Percentiles rank a stretch among this genome's conserved stretches.
phyloP scores from a whole-genome alignment of 768 basidiomycete species.

The Agaricus bisporus region DNA sequence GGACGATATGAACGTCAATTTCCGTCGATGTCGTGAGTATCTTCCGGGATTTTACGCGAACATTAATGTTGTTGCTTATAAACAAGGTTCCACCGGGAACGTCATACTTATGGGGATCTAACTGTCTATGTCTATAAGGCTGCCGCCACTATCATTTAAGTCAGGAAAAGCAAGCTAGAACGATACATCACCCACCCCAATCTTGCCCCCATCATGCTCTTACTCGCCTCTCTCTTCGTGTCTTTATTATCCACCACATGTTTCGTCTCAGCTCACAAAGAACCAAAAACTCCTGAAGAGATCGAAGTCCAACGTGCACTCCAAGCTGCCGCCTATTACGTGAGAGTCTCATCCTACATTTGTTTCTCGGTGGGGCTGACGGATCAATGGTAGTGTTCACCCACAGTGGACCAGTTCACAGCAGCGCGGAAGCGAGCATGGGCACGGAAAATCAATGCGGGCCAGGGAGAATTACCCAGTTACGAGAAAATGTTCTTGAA shows the following conservation, averaged over 20 bases:
- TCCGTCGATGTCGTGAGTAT: too few species aligned
- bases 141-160: too few species aligned
- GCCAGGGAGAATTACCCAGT: constrained; percentile 28
- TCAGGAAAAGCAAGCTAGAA: too few species aligned
- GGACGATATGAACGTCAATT: too few species aligned
- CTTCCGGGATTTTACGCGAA: too few species aligned
- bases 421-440: constrained; percentile 41
- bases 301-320: constrained; percentile 41
- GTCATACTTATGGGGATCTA: too few species aligned
- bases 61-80: too few species aligned
- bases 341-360: constrained; percentile 18
- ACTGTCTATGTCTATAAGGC: too few species aligned
- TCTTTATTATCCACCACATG: constrained; percentile 13
- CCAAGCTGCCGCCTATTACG: constrained; percentile 47
- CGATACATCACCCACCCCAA: background rate
- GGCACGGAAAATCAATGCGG: constrained; percentile 37
- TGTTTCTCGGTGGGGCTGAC: too few species aligned
- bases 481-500: constrained; percentile 38
- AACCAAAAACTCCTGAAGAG: constrained; percentile 38
- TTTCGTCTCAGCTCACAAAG: constrained; percentile 30
- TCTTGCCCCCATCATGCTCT: background rate
- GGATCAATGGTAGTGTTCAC: constrained; percentile 36
- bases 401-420: constrained; percentile 45
- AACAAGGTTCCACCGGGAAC: too few species aligned
- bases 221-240: constrained; percentile 11